Base-by-base conservation (phyloP, 2,329 filamentous ascomycete genomes). In the Rugonectria rugulosa region DNA sequence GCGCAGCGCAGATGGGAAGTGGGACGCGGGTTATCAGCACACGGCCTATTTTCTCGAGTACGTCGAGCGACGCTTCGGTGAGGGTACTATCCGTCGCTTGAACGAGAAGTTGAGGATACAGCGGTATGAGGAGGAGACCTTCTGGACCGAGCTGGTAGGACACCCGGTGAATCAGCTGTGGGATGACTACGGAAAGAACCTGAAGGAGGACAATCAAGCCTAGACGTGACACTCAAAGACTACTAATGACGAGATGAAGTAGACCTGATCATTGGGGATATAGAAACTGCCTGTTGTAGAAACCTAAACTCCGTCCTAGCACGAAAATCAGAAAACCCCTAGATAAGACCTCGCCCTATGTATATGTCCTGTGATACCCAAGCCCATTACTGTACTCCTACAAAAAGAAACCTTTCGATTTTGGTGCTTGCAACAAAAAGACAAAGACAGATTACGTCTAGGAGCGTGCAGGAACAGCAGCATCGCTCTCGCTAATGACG, bases 41-140 rank as follows among this genome's bases (percentile, higher is more conserved):
- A 98, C 94, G 6, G 95, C 88, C 1, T 98, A 91, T 72, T 98
- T 98, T 66, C 75, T 98, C 45, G 88, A 95, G 50, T 97, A 91
- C 77, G 76, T 98, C 41, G 93, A 97, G 75, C 72, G 77, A 29
- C 80, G 81, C 42, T 89, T 84, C 62, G 86, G 86, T 1, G 67
- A 72, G 8, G 86, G 84, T 7, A 84, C 83, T 0, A 80, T 90
- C 23, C 77, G 84, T 52, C 80, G 78, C 53, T 73, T 95, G 44
- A 89, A 96, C 68, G 88, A 87, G 68, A 83, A 81, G 61, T 73
- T 96, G 70, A 79, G 86, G 57, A 75, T 75, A n/a, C 77, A 77
- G 34, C 79, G 77, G 74, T 90, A 95, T 73, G 78, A 88, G 59
- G 82, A 89, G 73, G 75, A 84, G 47, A 66, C 73, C 46, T 85